Evolutionary conservation across 2,329 filamentous ascomycete genomes (phyloP).

Genomic region (Alternaria incomplexa): DNA sequence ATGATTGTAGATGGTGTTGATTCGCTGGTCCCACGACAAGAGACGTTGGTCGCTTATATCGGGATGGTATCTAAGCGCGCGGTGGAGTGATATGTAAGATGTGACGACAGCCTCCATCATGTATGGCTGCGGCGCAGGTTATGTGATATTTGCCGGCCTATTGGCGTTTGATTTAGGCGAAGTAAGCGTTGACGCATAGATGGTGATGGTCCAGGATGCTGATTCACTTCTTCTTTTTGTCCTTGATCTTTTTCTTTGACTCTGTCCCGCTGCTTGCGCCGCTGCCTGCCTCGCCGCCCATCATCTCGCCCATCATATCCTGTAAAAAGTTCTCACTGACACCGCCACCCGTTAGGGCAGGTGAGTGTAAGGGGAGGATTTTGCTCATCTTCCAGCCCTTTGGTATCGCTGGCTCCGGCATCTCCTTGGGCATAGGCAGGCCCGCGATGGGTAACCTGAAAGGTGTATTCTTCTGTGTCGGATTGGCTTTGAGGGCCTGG

Average conservation of each 20-base stretch:
- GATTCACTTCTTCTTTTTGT: constrained; percentile 48
- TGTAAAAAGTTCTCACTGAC: constrained; percentile 94
- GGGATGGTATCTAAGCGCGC: not conserved
- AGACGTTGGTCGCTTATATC: not conserved
- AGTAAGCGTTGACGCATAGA: not conserved
- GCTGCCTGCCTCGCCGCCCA: constrained; percentile 46
- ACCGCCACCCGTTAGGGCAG: constrained; percentile 89
- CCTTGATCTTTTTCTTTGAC: constrained; percentile 43
- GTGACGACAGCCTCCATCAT: not conserved
- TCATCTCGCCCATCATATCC: constrained; percentile 97
- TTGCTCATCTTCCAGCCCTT: constrained; percentile 89
- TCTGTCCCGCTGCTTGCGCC: constrained; percentile 32
- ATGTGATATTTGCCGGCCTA: not conserved
- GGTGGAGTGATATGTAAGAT: not conserved
- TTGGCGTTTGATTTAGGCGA: not conserved
- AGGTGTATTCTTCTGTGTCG: constrained; percentile 74
- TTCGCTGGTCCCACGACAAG: not conserved
- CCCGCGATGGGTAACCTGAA: constrained; percentile 76
- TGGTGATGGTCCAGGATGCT: not conserved
- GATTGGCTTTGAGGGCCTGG: constrained; percentile 75
- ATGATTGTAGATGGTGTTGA: not conserved
- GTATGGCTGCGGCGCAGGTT: not conserved
- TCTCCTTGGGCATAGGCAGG: constrained; percentile 69
- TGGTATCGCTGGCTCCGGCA: constrained; percentile 71
- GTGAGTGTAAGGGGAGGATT: constrained; percentile 84